Base-by-base conservation (phyloP, 495 filamentous ascomycete species). In the Trichocladium antarcticum region DNA sequence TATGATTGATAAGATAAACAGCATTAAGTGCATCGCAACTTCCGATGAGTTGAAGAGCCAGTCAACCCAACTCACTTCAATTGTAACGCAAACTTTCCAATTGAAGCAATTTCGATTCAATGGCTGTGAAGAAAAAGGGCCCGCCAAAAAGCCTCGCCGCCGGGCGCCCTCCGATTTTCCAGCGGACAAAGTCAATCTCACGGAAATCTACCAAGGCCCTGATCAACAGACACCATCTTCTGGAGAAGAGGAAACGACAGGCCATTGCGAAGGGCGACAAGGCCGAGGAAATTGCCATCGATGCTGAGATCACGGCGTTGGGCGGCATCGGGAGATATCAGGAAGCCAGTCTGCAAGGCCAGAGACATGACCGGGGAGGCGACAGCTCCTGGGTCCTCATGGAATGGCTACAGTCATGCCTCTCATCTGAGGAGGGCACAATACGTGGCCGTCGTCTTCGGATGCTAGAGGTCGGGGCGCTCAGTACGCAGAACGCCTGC, bases 261-360 rank as follows among this genome's bases (percentile, higher is more conserved):
- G 92, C 92, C 15, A 35, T 79, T 9, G 61, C 72, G 19, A 73
- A 73, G 38, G 79, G 82, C 21, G 84, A 96, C 59, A 60, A 66
- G 32, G 64, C 62, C 10, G 65, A 67, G 31, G 81, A 77, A 37
- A 61, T 67, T 35, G 67, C 67, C 2, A 72, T 92, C 27, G 71
- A 81, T 32, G 68, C 74, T 1, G 67, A 77, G 54, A 65, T 79
- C 17, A 51, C 64, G 40, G 67, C 61, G 4, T 72, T 85, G 36
- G 92, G 93, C 19, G 93, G 93, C 1, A 67, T 99, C 27, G 70
- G 83, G 51, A 76, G 71, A 27, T 99, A 99, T 58, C 92, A 99
- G 61, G 72, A 78, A 47, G 92, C 92, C 35, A 97, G 92, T 68
- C 82, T 88, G 37, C 74, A 83, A 42, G 92, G 92, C 2, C 92